Percentiles rank a stretch among this genome's conserved stretches.
These are phyloP conservation scores for Echeveria elegans DNA, from an alignment of 164 flowering plant species.

Conservation along the genomic window DNA sequence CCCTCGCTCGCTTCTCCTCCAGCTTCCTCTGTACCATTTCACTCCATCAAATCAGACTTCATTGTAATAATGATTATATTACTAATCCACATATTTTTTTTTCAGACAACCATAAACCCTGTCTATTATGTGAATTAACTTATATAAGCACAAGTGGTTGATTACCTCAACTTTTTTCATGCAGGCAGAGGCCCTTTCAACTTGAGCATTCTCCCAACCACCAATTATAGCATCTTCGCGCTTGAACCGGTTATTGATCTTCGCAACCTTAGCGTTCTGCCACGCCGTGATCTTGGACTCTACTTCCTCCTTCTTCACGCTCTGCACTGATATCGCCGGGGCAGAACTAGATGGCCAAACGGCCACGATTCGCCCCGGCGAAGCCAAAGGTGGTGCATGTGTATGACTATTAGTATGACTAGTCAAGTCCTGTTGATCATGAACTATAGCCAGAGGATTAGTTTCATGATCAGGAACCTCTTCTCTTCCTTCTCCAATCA, in stretches of 20 bases:
- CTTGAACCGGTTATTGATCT: conserved; percentile 84
- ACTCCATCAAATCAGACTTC: neutral
- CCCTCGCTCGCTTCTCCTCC: conserved; percentile 87
- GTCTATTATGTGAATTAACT: no score
- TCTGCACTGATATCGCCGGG: conserved; percentile 34
- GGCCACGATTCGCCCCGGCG: neutral
- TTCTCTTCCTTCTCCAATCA: neutral
- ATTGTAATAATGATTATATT: neutral
- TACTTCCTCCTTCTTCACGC: conserved; percentile 83
- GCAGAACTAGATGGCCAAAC: conserved; percentile 1
- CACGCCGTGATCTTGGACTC: conserved; percentile 87
- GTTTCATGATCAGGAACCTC: neutral
- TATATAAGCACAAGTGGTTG: no score
- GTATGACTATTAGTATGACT: no score
- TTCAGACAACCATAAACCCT: neutral
- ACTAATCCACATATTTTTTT: no score
- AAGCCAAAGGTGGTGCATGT: conserved; percentile 3
- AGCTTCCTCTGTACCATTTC: conserved; percentile 61
- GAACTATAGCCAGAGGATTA: neutral
- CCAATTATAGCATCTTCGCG: conserved; percentile 75
- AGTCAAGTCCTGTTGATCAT: neutral
- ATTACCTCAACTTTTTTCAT: conserved; percentile 96
- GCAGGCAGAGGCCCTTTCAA: conserved; percentile 61
- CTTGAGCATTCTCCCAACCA: conserved; percentile 77
- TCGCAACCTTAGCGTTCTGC: conserved; percentile 81